phyloP scores from a whole-genome alignment of 2,329 filamentous ascomycete species.

The Penicillium sp. region DNA sequence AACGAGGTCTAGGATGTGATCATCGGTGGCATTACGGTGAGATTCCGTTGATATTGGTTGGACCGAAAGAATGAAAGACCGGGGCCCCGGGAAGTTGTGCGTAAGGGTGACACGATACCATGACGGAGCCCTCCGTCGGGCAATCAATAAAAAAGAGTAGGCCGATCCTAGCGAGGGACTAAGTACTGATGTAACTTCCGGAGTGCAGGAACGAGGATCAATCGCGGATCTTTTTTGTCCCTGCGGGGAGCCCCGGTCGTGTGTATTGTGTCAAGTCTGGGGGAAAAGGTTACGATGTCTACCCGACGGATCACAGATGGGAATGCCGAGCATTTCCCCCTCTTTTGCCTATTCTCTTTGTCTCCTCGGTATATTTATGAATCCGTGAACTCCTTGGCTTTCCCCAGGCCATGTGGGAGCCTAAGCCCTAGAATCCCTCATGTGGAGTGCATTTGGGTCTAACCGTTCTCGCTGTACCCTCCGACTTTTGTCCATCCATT shows the following conservation, averaged over 20 bases:
- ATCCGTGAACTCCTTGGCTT: neutral
- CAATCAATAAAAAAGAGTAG: neutral
- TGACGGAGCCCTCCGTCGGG: constrained; percentile 2
- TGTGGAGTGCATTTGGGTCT: constrained; percentile 4
- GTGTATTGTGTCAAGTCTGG: neutral
- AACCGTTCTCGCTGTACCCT: constrained; percentile 7
- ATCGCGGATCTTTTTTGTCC: constrained; percentile 22
- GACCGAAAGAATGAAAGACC: neutral
- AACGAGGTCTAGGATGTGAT: neutral
- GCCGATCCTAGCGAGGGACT: constrained; percentile 9
- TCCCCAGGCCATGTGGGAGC: constrained; percentile 5
- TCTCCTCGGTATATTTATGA: neutral
- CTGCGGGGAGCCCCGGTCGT: constrained; percentile 29
- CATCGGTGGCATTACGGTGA: neutral
- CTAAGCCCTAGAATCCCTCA: neutral
- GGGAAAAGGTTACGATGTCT: constrained; percentile 2
- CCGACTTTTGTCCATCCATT: constrained; percentile 2
- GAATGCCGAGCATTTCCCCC: neutral
- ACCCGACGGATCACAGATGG: constrained; percentile 19
- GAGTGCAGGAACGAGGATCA: constrained; percentile 17
- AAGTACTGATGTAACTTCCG: constrained; percentile 18
- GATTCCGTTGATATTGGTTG: neutral
- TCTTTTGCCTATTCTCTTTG: neutral
- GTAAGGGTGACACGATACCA: constrained; percentile 1
- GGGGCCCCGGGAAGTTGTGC: neutral